Percentiles rank a stretch among this genome's conserved stretches.
phyloP scores from a whole-genome alignment of 2,329 filamentous ascomycete genomes.

The Colletotrichum liaoningense region DNA sequence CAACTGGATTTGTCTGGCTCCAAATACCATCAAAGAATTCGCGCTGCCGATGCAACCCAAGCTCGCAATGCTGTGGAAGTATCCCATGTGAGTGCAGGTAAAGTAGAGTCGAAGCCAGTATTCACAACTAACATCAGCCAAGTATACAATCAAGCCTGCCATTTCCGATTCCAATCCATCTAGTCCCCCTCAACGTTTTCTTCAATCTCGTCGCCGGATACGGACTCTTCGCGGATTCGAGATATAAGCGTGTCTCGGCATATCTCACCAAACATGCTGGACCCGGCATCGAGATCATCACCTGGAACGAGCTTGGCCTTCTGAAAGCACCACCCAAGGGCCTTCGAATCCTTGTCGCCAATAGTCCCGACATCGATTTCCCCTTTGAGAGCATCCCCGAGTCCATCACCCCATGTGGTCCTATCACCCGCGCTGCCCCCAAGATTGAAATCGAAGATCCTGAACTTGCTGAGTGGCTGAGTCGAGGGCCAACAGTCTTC shows the following conservation, averaged over 20 bases:
- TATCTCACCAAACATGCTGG: neutral
- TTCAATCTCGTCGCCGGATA: slow-evolving; percentile 6
- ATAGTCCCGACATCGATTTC: slow-evolving; percentile 28
- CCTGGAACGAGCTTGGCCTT: slow-evolving; percentile 48
- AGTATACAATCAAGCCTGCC: slow-evolving; percentile 35
- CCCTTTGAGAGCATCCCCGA: slow-evolving; percentile 1
- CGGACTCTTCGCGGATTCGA: neutral
- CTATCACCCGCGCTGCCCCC: slow-evolving; percentile 10
- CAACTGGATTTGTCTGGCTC: slow-evolving; percentile 53
- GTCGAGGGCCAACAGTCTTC: slow-evolving; percentile 25
- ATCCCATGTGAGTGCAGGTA: slow-evolving; percentile 23
- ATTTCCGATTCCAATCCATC: slow-evolving; percentile 18
- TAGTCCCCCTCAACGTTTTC: slow-evolving; percentile 18
- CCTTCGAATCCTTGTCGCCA: slow-evolving; percentile 13
- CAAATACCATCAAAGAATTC: slow-evolving; percentile 57
- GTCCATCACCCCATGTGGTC: slow-evolving; percentile 5
- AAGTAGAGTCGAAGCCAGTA: neutral
- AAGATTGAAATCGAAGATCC: neutral
- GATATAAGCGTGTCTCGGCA: neutral
- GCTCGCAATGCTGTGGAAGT: slow-evolving; percentile 38
- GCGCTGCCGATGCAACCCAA: slow-evolving; percentile 51
- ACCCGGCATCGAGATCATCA: slow-evolving; percentile 52
- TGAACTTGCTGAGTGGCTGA: slow-evolving; percentile 2
- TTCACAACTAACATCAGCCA: neutral
- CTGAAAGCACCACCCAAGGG: slow-evolving; percentile 26